Base-by-base conservation (phyloP, 1,284 basidiomycete species). In the Volvariella surrecta region DNA sequence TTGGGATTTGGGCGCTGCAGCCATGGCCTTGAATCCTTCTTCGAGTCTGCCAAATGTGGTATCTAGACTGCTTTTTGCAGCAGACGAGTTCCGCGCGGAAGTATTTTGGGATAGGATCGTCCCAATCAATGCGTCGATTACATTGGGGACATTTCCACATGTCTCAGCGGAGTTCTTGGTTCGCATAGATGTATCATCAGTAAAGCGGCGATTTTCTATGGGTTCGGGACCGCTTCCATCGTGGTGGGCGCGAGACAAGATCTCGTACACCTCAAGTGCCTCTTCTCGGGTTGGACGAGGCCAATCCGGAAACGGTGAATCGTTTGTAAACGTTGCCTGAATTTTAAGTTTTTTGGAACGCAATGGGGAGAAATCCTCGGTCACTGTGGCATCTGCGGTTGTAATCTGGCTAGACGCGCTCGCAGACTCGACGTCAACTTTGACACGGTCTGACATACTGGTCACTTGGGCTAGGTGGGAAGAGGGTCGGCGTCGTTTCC, bases 81-180 rank as follows among this genome's bases (percentile, higher is more conserved):
- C 62, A 0, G 79, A 71, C 3, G 75, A 79, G 56, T 89, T 89
- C 20, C 60, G 59, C 31, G 64, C 64, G 28, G 77, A 77, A 0
- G 86, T 89, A 54, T 87, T 88, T 57, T 88, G 84, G 30, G 78
- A 81, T 15, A 90, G 69, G 45, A 88, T 75, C 0, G 82, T 86
- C 24, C 77, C 73, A 16, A 89, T 74, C 48, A 86, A 68, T 0
- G 82, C 71, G 51, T 89, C 86, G 39, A 88, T 68, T 37, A 89
- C 80, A 45, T 79, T 74, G 0, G 76, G 73, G 1, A 74, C 71
- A 37, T 66, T 61, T 0, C 79, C 81, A 48, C 79, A 82, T 1
- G 71, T 73, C 41, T 56, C 53, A 1, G 70, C 71, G 2, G 72
- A 70, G 46, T 75, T 71, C 19, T 42, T 50, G 15, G 52, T 32